Evolutionary conservation across 2,329 filamentous ascomycete species (phyloP).

Genomic region (Akanthomyces uredinophilus): DNA sequence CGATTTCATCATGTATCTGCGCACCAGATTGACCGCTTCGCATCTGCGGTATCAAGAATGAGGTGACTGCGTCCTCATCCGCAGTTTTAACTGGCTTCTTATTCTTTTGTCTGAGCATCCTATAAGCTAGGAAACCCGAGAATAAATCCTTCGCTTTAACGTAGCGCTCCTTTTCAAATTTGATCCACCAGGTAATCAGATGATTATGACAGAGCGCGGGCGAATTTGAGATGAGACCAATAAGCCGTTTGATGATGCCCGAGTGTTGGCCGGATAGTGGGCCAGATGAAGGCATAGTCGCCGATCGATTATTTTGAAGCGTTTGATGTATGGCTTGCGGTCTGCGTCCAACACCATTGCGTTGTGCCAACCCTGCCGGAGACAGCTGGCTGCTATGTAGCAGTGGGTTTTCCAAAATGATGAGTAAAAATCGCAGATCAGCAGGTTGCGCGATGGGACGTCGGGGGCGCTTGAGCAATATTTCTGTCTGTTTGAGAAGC

Average conservation of each 20-base stretch:
- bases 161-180: slow-evolving; percentile 63
- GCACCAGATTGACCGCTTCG: slow-evolving; percentile 61
- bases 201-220: slow-evolving; percentile 71
- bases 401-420: slow-evolving; percentile 74
- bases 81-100: slow-evolving; percentile 55
- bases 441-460: slow-evolving; percentile 61
- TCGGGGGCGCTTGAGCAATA: slow-evolving; percentile 72
- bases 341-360: slow-evolving; percentile 20
- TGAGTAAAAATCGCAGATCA: slow-evolving; percentile 71
- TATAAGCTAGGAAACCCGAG: slow-evolving; percentile 74
- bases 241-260: slow-evolving; percentile 76
- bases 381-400: slow-evolving; percentile 46
- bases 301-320: slow-evolving; percentile 16
- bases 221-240: slow-evolving; percentile 74
- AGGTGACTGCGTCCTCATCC: slow-evolving; percentile 57
- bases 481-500: slow-evolving; percentile 73
- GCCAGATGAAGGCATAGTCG: slow-evolving; percentile 30
- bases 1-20: slow-evolving; percentile 73
- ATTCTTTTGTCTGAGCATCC: slow-evolving; percentile 65
- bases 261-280: slow-evolving; percentile 64
- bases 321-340: slow-evolving; percentile 17
- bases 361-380: slow-evolving; percentile 38
- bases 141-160: slow-evolving; percentile 70
- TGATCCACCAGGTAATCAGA: slow-evolving; percentile 72
- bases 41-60: slow-evolving; percentile 68